Conservation (phyloP, 768 basidiomycete species). For the Paxillus ammoniavirescens region DNA sequence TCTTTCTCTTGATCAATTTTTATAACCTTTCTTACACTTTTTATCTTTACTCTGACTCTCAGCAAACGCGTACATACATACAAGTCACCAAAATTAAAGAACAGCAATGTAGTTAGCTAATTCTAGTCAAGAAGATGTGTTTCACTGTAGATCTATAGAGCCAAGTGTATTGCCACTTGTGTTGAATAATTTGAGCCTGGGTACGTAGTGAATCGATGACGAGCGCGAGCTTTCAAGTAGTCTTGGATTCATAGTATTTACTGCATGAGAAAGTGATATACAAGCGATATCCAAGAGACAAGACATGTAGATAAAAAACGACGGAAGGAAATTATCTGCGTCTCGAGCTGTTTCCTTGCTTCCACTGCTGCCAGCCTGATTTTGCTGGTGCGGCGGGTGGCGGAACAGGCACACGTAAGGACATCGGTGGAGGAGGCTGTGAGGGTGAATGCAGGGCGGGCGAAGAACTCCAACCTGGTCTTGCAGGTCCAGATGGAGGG, state of each 20-base stretch:
- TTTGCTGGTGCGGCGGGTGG: constrained; percentile 21
- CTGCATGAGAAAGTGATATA: background rate
- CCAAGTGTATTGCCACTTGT: constrained; percentile 23
- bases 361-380: constrained; percentile 59
- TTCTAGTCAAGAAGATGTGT: constrained; percentile 29
- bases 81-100: constrained; percentile 40
- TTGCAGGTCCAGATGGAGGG: constrained; percentile 4
- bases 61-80: constrained; percentile 39
- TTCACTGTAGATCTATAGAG: constrained; percentile 11
- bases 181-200: constrained; percentile 2
- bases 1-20: constrained; percentile 34
- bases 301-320: background rate
- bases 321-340: constrained; percentile 17
- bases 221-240: too few relatives aligned
- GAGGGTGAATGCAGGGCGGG: constrained; percentile 14
- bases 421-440: constrained; percentile 6
- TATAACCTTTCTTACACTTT: constrained; percentile 29
- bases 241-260: too few relatives aligned
- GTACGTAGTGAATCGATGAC: background rate
- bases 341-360: constrained; percentile 18
- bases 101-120: constrained; percentile 52
- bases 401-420: constrained; percentile 15
- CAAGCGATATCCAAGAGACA: background rate
- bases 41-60: constrained; percentile 20
- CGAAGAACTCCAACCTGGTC: background rate